Evolutionary conservation across 164 flowering plant genomes (phyloP).

Genomic region (Vitis rotundifolia): DNA sequence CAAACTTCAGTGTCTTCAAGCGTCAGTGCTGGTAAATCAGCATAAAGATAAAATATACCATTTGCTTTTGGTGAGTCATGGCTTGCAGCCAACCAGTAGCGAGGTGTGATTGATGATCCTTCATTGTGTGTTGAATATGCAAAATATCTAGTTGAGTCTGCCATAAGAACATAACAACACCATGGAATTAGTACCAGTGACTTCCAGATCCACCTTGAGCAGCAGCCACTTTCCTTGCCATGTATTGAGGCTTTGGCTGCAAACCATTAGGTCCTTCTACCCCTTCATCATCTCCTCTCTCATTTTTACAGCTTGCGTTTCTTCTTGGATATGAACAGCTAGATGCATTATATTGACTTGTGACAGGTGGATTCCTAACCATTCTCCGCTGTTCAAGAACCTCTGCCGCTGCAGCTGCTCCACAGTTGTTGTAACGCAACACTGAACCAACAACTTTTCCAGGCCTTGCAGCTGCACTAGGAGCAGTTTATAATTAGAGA

Average conservation of each 20-base stretch:
- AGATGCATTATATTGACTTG: conserved; percentile 54
- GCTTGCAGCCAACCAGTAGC: neutral
- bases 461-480: conserved; percentile 69
- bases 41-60: neutral
- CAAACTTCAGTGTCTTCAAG: neutral
- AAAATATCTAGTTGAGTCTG: neutral
- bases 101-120: neutral
- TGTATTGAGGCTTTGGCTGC: conserved; percentile 72
- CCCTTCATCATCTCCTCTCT: conserved; percentile 56
- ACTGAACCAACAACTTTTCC: conserved; percentile 86
- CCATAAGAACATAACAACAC: neutral
- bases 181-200: conserved; percentile 54
- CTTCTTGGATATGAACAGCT: conserved; percentile 70
- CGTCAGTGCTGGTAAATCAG: neutral
- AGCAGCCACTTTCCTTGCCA: conserved; percentile 82
- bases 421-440: conserved; percentile 70
- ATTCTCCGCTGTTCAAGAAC: conserved; percentile 61
- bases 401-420: conserved; percentile 54
- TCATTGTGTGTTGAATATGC: neutral
- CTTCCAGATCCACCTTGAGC: conserved; percentile 70
- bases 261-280: conserved; percentile 59
- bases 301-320: conserved; percentile 59
- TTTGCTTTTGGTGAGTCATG: neutral
- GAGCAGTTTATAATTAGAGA: too few relatives aligned
- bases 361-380: conserved; percentile 50